Evolutionary conservation across 768 basidiomycete genomes (phyloP).

Genomic region (Pleurotus cornucopiae): DNA sequence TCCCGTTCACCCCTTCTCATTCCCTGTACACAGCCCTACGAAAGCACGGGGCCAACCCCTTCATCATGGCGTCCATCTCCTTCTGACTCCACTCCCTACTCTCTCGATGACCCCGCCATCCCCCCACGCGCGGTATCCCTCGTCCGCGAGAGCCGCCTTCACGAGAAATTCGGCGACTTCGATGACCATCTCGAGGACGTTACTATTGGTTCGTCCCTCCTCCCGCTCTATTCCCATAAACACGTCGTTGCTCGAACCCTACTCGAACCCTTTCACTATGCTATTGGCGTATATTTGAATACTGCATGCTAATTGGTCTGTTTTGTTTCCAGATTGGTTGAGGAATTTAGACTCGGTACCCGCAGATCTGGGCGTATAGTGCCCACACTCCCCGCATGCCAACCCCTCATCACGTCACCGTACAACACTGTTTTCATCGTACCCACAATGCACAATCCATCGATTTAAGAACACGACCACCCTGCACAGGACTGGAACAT

Average conservation of each 20-base stretch:
- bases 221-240: constrained; percentile 19
- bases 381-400: too few relatives aligned
- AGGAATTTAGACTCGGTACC: constrained; percentile 34
- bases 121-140: constrained; percentile 44
- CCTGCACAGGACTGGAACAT: too few relatives aligned
- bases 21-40: constrained; percentile 41
- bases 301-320: constrained; percentile 4
- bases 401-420: too few relatives aligned
- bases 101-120: constrained; percentile 39
- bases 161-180: constrained; percentile 69
- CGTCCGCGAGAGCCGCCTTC: constrained; percentile 46
- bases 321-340: constrained; percentile 34
- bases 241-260: too few relatives aligned
- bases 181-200: constrained; percentile 82
- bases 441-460: not conserved
- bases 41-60: constrained; percentile 23
- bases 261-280: too few relatives aligned
- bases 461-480: too few relatives aligned
- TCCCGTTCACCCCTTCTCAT: not conserved
- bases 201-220: constrained; percentile 37
- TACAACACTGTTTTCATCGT: not conserved
- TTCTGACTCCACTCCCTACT: constrained; percentile 37
- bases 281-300: constrained; percentile 11
- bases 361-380: constrained; percentile 12
- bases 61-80: constrained; percentile 51